These are phyloP conservation scores for Cyberlindnera suaveolens DNA, from an alignment of 805 yeast genomes.

Conservation along the genomic window DNA sequence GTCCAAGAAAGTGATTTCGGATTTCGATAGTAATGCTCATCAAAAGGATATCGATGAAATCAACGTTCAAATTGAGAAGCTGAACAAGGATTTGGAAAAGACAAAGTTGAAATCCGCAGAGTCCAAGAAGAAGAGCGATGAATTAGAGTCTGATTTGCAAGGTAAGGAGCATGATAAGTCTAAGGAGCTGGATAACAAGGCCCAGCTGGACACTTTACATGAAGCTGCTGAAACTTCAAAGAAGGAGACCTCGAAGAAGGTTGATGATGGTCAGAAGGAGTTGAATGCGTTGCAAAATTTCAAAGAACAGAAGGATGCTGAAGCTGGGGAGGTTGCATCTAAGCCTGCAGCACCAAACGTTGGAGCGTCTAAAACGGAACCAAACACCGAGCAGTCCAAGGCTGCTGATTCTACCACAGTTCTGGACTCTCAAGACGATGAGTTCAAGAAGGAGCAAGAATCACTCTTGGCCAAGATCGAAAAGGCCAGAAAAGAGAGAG, in stretches of 20 bases:
- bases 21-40: conserved; percentile 9
- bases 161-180: conserved; percentile 10
- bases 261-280: conserved; percentile 9
- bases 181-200: conserved; percentile 11
- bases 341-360: neutral
- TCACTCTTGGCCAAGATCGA: conserved; percentile 12
- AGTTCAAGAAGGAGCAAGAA: conserved; percentile 11
- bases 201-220: conserved; percentile 12
- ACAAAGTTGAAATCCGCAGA: conserved; percentile 9
- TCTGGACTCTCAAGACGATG: conserved; percentile 1
- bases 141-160: conserved; percentile 5
- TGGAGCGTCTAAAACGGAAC: conserved; percentile 4
- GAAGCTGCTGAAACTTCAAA: conserved; percentile 12
- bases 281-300: conserved; percentile 3
- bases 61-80: conserved; percentile 13
- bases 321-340: neutral
- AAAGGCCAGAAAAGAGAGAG: conserved; percentile 17
- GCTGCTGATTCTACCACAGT: conserved; percentile 8
- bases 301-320: conserved; percentile 2
- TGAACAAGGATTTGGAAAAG: conserved; percentile 9
- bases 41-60: conserved; percentile 13
- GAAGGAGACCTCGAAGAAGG: conserved; percentile 8
- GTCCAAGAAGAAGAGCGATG: conserved; percentile 6
- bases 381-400: conserved; percentile 5
- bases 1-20: conserved; percentile 9